Base-by-base conservation (phyloP, 2,329 filamentous ascomycete species). In the Aspergillus phoenicis region DNA sequence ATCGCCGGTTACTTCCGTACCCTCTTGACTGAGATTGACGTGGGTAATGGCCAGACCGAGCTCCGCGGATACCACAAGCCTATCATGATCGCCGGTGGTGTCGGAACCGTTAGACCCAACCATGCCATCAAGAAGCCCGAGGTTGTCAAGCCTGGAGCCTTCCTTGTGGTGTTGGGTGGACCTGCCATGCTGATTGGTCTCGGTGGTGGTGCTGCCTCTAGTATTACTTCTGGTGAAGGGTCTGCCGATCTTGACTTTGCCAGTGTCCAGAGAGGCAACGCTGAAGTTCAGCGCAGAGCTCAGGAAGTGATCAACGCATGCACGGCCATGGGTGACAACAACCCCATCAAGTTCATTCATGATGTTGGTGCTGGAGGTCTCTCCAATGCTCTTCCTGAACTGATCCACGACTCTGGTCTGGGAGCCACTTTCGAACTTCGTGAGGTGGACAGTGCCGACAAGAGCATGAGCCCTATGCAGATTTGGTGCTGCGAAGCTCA, bases 281-380 rank as follows among this genome's bases (percentile, higher is more conserved):
- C 95, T 1, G 95, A 99, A 79, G 94, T 98, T 77, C 92, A 99
- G 78, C 85, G 95, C 64, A 86, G 95, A 69, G 95, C 94, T 2
- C 95, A 99, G 79, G 96, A 98, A 86, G 95, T 99, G 66, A 99
- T 99, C 78, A 95, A 98, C 77, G 89, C 92, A 4, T 99, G 95
- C 75, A 88, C 91, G 28, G 89, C 91, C 3, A 85, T 98, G 69
- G 94, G 93, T 15, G 81, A 88, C 4, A 83, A 92, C 65, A 98
- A 90, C 73, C 95, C 95, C 0, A 98, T 99, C 68, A 89, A 91
- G 59, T 94, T 98, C 80, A 98, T 99, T 65, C 95, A 99, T 75
- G 95, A 99, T 73, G 95, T 99, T 49, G 95, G 95, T 64, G 95
- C 95, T 54, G 95, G 95, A 71, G 95, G 95, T 62, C 81, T 93